phyloP scores from a whole-genome alignment of 306 rosid species.

The Cotoneaster glaucophyllus region DNA sequence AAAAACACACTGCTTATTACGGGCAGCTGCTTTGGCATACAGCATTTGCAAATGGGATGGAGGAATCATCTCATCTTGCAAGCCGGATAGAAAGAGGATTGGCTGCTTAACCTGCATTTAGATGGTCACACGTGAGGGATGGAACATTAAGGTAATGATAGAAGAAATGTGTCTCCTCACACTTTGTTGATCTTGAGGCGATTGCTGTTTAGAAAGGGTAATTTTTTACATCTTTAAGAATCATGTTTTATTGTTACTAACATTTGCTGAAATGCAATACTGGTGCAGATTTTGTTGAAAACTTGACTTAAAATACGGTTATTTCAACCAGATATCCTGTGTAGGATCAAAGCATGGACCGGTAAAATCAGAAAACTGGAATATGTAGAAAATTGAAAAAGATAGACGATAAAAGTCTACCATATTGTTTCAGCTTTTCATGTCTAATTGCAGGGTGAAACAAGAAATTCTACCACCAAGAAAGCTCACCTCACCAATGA shows the following conservation, averaged over 20 bases:
- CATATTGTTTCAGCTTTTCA: background rate
- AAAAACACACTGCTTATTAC: constrained; percentile 61
- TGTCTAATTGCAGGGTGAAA: background rate
- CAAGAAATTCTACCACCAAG: constrained; percentile 9
- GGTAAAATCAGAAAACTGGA: background rate
- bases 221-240: background rate
- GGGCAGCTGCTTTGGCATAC: constrained; percentile 94
- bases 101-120: constrained; percentile 84
- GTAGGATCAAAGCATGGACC: background rate
- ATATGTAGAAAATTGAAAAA: background rate
- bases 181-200: background rate
- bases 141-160: background rate
- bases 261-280: background rate
- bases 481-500: constrained; percentile 69
- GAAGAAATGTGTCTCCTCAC: background rate
- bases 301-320: background rate
- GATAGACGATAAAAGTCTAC: background rate
- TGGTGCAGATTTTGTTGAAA: background rate
- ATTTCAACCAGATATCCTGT: background rate
- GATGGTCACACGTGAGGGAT: background rate
- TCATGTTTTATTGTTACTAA: background rate
- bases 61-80: constrained; percentile 99
- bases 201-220: background rate
- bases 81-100: constrained; percentile 86
- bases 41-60: constrained; percentile 82